A percentile compares a stretch with the other conserved stretches of the same genome.
phyloP scores from a whole-genome alignment of 805 yeast species.

The Cyberlindnera xishuangbannaensis region DNA sequence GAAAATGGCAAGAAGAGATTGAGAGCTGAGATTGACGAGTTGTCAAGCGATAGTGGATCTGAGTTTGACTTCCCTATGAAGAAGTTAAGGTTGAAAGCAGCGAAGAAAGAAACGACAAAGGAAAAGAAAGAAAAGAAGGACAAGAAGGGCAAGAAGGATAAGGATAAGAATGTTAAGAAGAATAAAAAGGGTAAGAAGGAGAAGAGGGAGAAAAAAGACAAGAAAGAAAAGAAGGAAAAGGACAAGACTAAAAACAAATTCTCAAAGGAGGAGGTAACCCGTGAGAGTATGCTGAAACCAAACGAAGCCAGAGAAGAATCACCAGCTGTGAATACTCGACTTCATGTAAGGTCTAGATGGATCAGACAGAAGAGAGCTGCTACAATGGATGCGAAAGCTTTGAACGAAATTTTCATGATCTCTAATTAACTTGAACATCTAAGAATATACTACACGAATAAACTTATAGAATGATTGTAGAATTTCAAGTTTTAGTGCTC shows the following conservation, averaged over 20 bases:
- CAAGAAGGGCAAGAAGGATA: slow-evolving; percentile 22
- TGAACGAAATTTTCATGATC: slow-evolving; percentile 91
- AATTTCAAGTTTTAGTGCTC: too few species aligned
- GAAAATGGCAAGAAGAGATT: slow-evolving; percentile 21
- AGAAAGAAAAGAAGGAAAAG: slow-evolving; percentile 26
- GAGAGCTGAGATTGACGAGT: slow-evolving; percentile 27
- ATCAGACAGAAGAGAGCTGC: slow-evolving; percentile 89
- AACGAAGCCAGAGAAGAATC: slow-evolving; percentile 27
- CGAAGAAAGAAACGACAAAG: slow-evolving; percentile 23
- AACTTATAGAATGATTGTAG: too few species aligned
- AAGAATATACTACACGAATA: neutral
- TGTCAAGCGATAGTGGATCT: slow-evolving; percentile 16
- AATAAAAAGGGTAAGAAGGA: slow-evolving; percentile 24
- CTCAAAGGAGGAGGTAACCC: slow-evolving; percentile 29
- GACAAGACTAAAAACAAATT: slow-evolving; percentile 26
- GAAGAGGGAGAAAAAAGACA: slow-evolving; percentile 27
- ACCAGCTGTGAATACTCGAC: slow-evolving; percentile 43
- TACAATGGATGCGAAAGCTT: slow-evolving; percentile 79
- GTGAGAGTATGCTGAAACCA: slow-evolving; percentile 38
- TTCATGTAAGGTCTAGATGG: slow-evolving; percentile 79
- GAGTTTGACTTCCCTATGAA: slow-evolving; percentile 17
- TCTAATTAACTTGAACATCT: slow-evolving; percentile 31
- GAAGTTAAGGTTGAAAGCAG: slow-evolving; percentile 24
- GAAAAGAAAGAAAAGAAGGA: slow-evolving; percentile 24
- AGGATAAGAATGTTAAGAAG: slow-evolving; percentile 25